Evolutionary conservation across 768 basidiomycete species (phyloP).

Genomic region (Dacryopinax primogenitus): DNA sequence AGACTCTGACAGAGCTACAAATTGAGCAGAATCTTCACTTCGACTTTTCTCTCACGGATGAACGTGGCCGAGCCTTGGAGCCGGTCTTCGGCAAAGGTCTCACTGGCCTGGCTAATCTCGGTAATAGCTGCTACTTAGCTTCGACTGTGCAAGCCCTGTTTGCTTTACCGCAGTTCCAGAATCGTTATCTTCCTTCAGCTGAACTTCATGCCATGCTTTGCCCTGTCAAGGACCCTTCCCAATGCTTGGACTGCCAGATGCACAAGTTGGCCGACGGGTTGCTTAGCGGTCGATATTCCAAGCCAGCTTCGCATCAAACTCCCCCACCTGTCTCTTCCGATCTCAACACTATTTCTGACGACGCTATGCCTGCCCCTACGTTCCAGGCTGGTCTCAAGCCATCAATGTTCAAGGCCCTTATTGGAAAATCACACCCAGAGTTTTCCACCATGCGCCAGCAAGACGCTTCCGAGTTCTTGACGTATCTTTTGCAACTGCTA

Average conservation of each 20-base stretch:
- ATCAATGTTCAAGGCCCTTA: slow-evolving; percentile 68
- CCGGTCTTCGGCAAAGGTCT: slow-evolving; percentile 80
- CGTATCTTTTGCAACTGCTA: slow-evolving; percentile 61
- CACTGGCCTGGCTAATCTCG: slow-evolving; percentile 83
- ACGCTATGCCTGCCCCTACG: slow-evolving; percentile 27
- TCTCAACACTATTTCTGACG: slow-evolving; percentile 17
- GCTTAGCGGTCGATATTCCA: slow-evolving; percentile 80
- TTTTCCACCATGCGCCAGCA: slow-evolving; percentile 96
- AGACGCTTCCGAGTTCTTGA: slow-evolving; percentile 90
- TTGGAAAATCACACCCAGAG: slow-evolving; percentile 86
- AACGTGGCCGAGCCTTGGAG: slow-evolving; percentile 74
- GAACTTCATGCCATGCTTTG: slow-evolving; percentile 49
- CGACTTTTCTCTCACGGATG: slow-evolving; percentile 80
- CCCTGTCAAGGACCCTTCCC: slow-evolving; percentile 52
- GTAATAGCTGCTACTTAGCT: slow-evolving; percentile 98
- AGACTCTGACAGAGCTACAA: slow-evolving; percentile 94
- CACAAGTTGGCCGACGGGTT: slow-evolving; percentile 85
- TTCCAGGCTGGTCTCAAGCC: slow-evolving; percentile 83
- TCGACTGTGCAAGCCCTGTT: slow-evolving; percentile 82
- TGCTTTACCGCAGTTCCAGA: slow-evolving; percentile 61
- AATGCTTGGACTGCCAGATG: slow-evolving; percentile 93
- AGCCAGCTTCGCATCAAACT: slow-evolving; percentile 33
- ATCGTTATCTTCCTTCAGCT: slow-evolving; percentile 48
- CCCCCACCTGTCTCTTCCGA: slow-evolving; percentile 19
- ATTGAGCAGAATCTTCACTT: slow-evolving; percentile 92